phyloP scores from a whole-genome alignment of 2,329 filamentous ascomycete species.

The Seiridium unicorne region DNA sequence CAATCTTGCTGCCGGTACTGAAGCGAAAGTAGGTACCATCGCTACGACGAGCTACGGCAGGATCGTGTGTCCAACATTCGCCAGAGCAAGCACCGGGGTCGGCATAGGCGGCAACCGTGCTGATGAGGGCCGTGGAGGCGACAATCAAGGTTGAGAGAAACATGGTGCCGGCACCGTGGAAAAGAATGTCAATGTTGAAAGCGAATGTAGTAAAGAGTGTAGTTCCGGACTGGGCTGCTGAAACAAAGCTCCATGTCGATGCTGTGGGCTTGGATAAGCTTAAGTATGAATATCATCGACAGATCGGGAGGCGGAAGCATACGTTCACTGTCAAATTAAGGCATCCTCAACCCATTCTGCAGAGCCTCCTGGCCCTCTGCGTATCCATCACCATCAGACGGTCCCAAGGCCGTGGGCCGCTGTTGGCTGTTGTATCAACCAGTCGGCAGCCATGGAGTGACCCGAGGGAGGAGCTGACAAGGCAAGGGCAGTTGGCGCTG shows the following conservation, averaged over 20 bases:
- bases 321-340: not conserved
- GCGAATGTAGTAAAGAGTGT: not conserved
- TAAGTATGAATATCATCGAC: not conserved
- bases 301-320: not conserved
- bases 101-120: constrained; percentile 16
- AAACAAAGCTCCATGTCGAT: not conserved
- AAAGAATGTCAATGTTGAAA: not conserved
- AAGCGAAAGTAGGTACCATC: constrained; percentile 43
- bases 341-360: not conserved
- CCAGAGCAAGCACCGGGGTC: constrained; percentile 36
- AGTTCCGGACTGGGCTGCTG: not conserved
- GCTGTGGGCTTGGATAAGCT: not conserved
- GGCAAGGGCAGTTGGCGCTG: not conserved
- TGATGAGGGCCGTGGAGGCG: not conserved
- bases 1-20: constrained; percentile 38
- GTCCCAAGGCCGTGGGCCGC: not conserved
- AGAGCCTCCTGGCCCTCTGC: not conserved
- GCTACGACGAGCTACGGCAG: constrained; percentile 34
- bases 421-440: not conserved
- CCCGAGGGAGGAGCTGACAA: not conserved
- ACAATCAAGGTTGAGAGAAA: not conserved
- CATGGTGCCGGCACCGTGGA: not conserved
- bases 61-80: constrained; percentile 37
- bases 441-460: not conserved
- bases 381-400: not conserved